phyloP scores from a whole-genome alignment of 768 basidiomycete species.

The Tephrocybe rancida region DNA sequence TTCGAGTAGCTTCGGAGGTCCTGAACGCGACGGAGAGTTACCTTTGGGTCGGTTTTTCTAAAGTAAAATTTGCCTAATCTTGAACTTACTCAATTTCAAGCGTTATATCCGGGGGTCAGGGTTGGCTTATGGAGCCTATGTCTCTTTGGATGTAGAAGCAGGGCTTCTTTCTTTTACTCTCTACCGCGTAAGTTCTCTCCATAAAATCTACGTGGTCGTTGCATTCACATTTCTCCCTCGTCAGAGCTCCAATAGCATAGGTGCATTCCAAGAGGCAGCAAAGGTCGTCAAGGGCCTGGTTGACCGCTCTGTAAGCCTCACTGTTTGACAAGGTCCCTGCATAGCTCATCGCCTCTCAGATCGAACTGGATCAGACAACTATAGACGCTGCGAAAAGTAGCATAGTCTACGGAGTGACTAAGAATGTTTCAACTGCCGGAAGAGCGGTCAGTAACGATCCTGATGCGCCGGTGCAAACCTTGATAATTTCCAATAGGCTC shows the following conservation, averaged over 20 bases:
- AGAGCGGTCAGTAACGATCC: constrained; percentile 67
- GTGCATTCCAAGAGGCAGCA: constrained; percentile 80
- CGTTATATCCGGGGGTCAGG: constrained; percentile 93
- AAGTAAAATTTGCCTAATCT: background rate
- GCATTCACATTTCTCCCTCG: constrained; percentile 7
- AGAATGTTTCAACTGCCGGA: constrained; percentile 81
- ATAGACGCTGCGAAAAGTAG: constrained; percentile 92
- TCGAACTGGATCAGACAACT: constrained; percentile 76
- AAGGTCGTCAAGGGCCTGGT: constrained; percentile 79
- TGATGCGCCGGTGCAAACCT: background rate
- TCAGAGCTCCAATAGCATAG: constrained; percentile 79
- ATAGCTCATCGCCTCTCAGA: constrained; percentile 42
- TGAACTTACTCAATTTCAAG: constrained; percentile 36
- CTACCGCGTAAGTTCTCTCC: constrained; percentile 63
- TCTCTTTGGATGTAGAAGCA: constrained; percentile 74
- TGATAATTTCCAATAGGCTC: constrained; percentile 50
- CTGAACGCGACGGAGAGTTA: constrained; percentile 94
- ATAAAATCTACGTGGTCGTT: background rate
- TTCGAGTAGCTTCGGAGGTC: constrained; percentile 82
- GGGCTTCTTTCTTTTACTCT: constrained; percentile 77
- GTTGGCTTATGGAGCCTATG: constrained; percentile 89
- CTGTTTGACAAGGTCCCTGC: constrained; percentile 26
- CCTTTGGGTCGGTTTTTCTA: constrained; percentile 69
- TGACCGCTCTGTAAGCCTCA: constrained; percentile 67
- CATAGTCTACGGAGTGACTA: constrained; percentile 83